These are phyloP conservation scores for Penstemon newberryi DNA, from an alignment of 257 asterid species.

Conservation along the genomic window DNA sequence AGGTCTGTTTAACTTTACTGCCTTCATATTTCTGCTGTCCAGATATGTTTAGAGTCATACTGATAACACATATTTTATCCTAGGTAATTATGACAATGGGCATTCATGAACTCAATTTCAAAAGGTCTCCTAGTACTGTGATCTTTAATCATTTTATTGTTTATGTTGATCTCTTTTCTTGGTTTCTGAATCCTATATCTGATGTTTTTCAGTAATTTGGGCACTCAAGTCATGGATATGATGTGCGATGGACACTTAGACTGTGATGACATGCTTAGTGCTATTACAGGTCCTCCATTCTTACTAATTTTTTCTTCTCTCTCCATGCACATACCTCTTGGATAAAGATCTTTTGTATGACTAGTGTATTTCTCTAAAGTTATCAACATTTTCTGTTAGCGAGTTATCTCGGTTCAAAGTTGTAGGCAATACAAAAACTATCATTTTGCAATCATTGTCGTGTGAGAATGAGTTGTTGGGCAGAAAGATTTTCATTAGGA, in stretches of 20 bases:
- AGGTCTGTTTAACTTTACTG: slow-evolving; percentile 48
- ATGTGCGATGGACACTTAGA: slow-evolving; percentile 74
- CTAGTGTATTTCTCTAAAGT: neutral
- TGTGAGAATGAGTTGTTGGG: neutral
- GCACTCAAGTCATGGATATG: slow-evolving; percentile 73
- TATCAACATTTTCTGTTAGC: neutral
- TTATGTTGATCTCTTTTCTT: slow-evolving; percentile 9
- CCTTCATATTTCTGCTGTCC: slow-evolving; percentile 23
- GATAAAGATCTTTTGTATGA: neutral
- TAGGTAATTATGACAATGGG: slow-evolving; percentile 82
- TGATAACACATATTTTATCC: slow-evolving; percentile 23
- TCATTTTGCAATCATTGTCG: neutral
- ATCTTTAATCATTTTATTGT: slow-evolving; percentile 19
- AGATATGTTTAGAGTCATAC: slow-evolving; percentile 22
- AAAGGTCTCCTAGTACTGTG: slow-evolving; percentile 53
- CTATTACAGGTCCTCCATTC: slow-evolving; percentile 71
- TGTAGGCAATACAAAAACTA: neutral
- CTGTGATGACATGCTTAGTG: slow-evolving; percentile 63
- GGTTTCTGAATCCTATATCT: slow-evolving; percentile 27
- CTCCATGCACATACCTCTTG: slow-evolving; percentile 14
- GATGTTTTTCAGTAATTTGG: slow-evolving; percentile 49
- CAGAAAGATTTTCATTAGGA: neutral
- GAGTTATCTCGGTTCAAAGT: neutral
- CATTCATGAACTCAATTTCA: slow-evolving; percentile 84
- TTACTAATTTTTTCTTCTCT: slow-evolving; percentile 17